Conservation (phyloP, 148 eudicot genomes). For the Rhododendron henanense region DNA sequence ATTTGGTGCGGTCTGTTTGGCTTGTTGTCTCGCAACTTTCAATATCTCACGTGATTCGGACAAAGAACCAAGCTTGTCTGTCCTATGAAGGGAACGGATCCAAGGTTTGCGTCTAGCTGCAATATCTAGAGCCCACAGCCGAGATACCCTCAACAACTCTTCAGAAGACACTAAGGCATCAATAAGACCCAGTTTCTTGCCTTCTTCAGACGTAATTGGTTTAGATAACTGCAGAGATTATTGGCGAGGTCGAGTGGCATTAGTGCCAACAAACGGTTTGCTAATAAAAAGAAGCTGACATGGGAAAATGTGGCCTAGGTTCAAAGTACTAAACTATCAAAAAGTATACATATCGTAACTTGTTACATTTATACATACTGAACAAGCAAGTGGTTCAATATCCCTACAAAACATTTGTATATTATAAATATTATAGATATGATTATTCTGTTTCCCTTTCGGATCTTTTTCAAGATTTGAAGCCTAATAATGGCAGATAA, state of each 20-base stretch:
- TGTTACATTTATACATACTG: not conserved
- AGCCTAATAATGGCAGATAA: not conserved
- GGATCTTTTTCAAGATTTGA: not conserved
- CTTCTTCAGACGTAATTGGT: slow-evolving; percentile 83
- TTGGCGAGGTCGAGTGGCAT: not conserved
- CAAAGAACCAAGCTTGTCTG: slow-evolving; percentile 73
- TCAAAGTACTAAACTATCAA: not conserved
- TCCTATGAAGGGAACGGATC: slow-evolving; percentile 73
- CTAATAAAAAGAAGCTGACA: not conserved
- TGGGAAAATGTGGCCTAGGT: not conserved
- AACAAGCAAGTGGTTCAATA: not conserved
- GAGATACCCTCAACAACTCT: slow-evolving; percentile 65
- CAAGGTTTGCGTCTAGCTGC: slow-evolving; percentile 72
- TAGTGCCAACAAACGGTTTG: not conserved
- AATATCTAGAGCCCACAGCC: slow-evolving; percentile 83
- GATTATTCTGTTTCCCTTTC: not conserved
- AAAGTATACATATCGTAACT: not conserved
- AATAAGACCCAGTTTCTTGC: slow-evolving; percentile 72
- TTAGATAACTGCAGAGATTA: slow-evolving; percentile 54
- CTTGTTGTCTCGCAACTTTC: slow-evolving; percentile 66
- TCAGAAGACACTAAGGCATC: slow-evolving; percentile 71
- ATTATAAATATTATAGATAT: not conserved
- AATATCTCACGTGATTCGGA: slow-evolving; percentile 58
- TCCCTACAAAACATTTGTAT: not conserved
- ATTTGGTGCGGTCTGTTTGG: slow-evolving; percentile 62